Base-by-base conservation (phyloP, 2,329 filamentous ascomycete species). In the Pleomassaria siparia region DNA sequence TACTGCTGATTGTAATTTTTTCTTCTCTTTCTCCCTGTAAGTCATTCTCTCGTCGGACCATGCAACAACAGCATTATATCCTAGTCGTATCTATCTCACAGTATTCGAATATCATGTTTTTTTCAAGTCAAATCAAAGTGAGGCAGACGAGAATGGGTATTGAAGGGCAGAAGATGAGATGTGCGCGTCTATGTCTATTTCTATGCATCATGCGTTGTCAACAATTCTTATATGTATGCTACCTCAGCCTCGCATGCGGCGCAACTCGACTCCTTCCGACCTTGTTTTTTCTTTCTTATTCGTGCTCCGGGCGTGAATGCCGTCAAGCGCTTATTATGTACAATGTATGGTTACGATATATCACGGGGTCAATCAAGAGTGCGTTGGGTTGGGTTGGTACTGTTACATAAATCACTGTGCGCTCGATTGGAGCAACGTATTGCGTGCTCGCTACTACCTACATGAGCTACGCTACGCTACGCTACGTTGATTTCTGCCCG, bases 41-140 rank as follows among this genome's bases (percentile, higher is more conserved):
- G 13, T 15, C 36, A 8, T 33, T 5, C 6, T 29, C 25, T 42
- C 5, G 21, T 43, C 6, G 15, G 13, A 11, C 21, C 33, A n/a
- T n/a, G 16, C 45, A 48, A 47, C n/a, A n/a, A 37, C 43, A 49
- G 45, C 49, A 49, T 46, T 49, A 51, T 51, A 51, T 51, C 49
- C 49, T 46, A 46, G 43, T 43, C 43, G 39, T 30, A 30, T n/a
- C 10, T 30, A 30, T n/a, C 29, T 30, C 12, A 16, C 21, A 4
- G 5, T 41, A 26, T 16, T 41, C 35, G 30, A 28, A 44, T 20
- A 43, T 33, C 43, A 26, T 42, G 13, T 35, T 18, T 7, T 9
- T n/a, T 35, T 35, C 16, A 35, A 9, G 16, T 35, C 7, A 35
- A 48, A 51, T n/a, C n/a, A n/a, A n/a, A n/a, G n/a, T n/a, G n/a